Evolutionary conservation across 371 early-diverging fungal genomes (phyloP).

Genomic region (Smittium culicis): DNA sequence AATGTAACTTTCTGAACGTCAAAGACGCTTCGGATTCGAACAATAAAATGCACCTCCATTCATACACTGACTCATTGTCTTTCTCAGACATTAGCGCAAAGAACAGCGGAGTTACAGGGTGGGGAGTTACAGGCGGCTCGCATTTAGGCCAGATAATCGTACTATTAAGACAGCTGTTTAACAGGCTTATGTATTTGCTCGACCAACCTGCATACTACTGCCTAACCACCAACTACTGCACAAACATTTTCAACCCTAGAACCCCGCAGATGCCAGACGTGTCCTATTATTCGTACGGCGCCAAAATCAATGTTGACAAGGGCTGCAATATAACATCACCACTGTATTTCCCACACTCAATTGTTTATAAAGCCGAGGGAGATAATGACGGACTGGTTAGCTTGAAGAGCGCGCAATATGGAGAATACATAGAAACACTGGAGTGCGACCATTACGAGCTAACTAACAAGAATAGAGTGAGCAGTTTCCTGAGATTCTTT

Average conservation of each 20-base stretch:
- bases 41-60: background rate
- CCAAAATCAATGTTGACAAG: constrained; percentile 35
- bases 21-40: background rate
- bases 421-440: constrained; percentile 62
- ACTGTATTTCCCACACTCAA: constrained; percentile 47
- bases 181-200: constrained; percentile 33
- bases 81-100: constrained; percentile 4
- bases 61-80: background rate
- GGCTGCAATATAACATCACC: constrained; percentile 28
- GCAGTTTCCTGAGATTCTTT: constrained; percentile 25
- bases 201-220: constrained; percentile 82
- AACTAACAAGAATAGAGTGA: constrained; percentile 23
- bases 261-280: constrained; percentile 65
- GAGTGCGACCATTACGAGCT: constrained; percentile 77
- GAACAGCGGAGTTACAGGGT: constrained; percentile 1
- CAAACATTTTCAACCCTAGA: constrained; percentile 62
- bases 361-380: constrained; percentile 63
- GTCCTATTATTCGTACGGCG: constrained; percentile 67
- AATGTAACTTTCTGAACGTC: background rate
- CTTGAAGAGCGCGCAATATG: constrained; percentile 67
- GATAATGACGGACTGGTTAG: constrained; percentile 86
- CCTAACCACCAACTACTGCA: constrained; percentile 71
- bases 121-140: constrained; percentile 14
- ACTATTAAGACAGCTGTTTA: constrained; percentile 22
- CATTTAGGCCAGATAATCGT: constrained; percentile 19